Base-by-base conservation (phyloP, 2,329 filamentous ascomycete species). In the Ascocoryne sarcoides region DNA sequence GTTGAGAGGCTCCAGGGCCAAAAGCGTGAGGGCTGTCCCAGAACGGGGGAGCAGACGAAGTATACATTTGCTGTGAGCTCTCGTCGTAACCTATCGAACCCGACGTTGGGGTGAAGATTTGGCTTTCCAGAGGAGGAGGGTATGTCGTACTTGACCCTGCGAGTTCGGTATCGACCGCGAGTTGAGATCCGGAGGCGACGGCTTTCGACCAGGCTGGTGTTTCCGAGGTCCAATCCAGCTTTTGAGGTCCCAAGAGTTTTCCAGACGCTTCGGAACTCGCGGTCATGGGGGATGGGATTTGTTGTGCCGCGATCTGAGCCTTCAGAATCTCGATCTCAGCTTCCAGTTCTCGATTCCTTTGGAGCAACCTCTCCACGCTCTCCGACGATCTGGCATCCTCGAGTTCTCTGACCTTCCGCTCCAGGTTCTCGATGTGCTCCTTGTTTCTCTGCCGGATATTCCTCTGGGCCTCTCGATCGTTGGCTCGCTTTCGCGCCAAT, bases 391-490 rank as follows among this genome's bases (percentile, higher is more conserved):
- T 40, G 21, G 40, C 42, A n/a, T 51, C 48, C 18, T 58, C 52
- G 18, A 56, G 39, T 36, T 59, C 56, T 44, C 50, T 53, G 10
- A 59, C 54, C 31, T 54, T 55, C 40, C 48, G 45, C 48, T 59
- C 55, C 10, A 59, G 38, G 18, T 45, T 50, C 34, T 54, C 71
- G 55, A 94, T 93, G 61, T 87, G 84, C 58, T 84, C 77, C 65
- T 88, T 90, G 29, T 86, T 94, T 52, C 88, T 75, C 60, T 87
- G 84, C 37, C 88, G 73, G 49, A 94, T 95, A 36, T 86, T 87
- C 36, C 88, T 77, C 65, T 95, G 88, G 32, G 88, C 87, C 63
- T 94, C 86, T 48, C 88, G 77, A 62, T 95, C 88, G 66, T 94
- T 94, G 59, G 85, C 85, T 49, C 88, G 75, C 69, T 95, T 95